Percentiles rank a stretch among this genome's conserved stretches.
Conservation (phyloP, 2,329 filamentous ascomycete species). For the Pseudocercospora vitis region DNA sequence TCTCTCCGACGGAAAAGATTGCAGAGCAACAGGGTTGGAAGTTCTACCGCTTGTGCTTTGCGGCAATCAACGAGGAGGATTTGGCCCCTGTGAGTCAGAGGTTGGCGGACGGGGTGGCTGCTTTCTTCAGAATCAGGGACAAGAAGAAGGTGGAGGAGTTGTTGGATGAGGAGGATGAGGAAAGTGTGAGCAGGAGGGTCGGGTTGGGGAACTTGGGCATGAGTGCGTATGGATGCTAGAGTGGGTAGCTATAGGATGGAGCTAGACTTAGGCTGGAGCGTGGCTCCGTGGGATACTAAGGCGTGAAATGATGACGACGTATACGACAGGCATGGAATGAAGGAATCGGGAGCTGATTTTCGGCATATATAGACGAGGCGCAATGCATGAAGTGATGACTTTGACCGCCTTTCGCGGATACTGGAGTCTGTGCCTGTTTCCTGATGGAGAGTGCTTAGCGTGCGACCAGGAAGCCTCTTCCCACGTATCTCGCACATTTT, state of each 20-base stretch:
- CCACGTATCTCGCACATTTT: no score
- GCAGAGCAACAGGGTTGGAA: conserved; percentile 62
- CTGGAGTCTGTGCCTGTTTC: neutral
- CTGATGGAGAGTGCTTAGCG: no score
- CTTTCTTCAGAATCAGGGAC: conserved; percentile 76
- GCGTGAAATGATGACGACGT: neutral
- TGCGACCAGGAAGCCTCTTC: no score
- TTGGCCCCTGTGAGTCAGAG: conserved; percentile 62
- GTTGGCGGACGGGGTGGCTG: conserved; percentile 67
- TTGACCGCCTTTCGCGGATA: neutral
- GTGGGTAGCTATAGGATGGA: neutral
- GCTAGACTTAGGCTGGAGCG: no score
- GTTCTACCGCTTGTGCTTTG: conserved; percentile 80
- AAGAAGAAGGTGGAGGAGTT: conserved; percentile 65
- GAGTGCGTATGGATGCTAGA: conserved; percentile 13
- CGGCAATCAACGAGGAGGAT: conserved; percentile 72
- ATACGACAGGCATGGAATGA: neutral
- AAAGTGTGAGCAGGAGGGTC: conserved; percentile 2
- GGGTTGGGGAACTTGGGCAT: conserved; percentile 11
- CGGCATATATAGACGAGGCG: neutral
- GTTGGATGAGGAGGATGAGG: conserved; percentile 43
- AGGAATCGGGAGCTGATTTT: neutral
- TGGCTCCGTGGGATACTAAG: no score
- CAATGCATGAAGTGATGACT: neutral
- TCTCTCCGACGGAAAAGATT: conserved; percentile 66